Evolutionary conservation across 192 early-diverging fungal species (phyloP).

Genomic region (Haplosporangium gracile): DNA sequence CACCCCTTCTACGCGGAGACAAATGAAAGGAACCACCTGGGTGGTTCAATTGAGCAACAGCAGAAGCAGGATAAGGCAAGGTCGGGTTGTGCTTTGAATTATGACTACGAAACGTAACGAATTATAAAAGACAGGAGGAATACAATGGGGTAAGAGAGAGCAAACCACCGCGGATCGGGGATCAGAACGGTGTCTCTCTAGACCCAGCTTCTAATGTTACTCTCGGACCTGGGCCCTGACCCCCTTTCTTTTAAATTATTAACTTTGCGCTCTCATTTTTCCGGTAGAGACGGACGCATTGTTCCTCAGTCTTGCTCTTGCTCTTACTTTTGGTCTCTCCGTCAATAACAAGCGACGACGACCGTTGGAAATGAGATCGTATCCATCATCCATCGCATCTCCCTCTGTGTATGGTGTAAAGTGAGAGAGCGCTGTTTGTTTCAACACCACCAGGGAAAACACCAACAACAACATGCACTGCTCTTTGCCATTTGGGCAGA

Average conservation of each 20-base stretch:
- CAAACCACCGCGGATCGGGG: neutral
- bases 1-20: too few relatives aligned
- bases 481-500: neutral
- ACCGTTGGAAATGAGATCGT: neutral
- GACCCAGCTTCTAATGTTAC: neutral
- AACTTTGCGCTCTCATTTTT: neutral
- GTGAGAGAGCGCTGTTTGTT: neutral
- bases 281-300: neutral
- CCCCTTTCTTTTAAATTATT: neutral
- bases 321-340: neutral
- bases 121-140: too few relatives aligned
- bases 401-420: neutral
- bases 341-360: neutral
- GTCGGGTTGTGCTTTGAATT: too few relatives aligned
- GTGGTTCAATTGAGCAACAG: too few relatives aligned
- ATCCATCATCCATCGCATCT: neutral
- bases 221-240: constrained; percentile 3
- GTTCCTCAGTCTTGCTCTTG: neutral
- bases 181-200: neutral
- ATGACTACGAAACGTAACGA: too few relatives aligned
- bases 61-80: too few relatives aligned
- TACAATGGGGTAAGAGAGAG: neutral
- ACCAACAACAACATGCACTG: neutral
- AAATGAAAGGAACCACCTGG: too few relatives aligned
- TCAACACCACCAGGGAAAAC: neutral